Conservation (phyloP, 1,284 basidiomycete genomes). For the Cryptococcus jaspeensis region DNA sequence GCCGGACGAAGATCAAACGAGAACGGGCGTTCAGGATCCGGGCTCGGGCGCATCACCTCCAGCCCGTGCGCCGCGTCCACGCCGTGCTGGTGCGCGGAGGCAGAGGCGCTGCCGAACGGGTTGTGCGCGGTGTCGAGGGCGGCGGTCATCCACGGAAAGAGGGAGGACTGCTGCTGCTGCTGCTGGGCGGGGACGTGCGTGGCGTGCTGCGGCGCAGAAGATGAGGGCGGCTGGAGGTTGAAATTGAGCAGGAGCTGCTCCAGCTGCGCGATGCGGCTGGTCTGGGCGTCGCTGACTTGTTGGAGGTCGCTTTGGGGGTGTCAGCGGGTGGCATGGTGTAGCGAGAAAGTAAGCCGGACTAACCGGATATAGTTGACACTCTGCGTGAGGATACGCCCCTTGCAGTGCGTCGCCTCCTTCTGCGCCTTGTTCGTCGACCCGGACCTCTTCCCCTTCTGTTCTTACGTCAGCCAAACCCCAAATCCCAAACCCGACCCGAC, state of each 20-base stretch:
- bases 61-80: constrained; percentile 15
- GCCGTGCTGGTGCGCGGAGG: too few relatives aligned
- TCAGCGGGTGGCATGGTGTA: background rate
- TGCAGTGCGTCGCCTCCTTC: constrained; percentile 45
- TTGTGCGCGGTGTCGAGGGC: too few relatives aligned
- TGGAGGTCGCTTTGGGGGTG: constrained; percentile 32
- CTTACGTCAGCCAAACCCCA: background rate
- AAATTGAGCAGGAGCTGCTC: constrained; percentile 28
- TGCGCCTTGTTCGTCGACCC: constrained; percentile 32
- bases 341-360: constrained; percentile 6
- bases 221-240: constrained; percentile 10
- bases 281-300: constrained; percentile 33
- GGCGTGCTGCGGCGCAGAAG: too few relatives aligned
- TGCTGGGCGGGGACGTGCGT: background rate
- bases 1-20: constrained; percentile 15
- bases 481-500: background rate
- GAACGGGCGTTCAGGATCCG: constrained; percentile 34
- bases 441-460: constrained; percentile 1
- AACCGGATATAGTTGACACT: constrained; percentile 46
- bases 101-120: too few relatives aligned
- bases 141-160: constrained; percentile 3
- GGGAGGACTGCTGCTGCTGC: constrained; percentile 3
- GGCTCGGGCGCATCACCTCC: constrained; percentile 37
- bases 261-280: constrained; percentile 37
- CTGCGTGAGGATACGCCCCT: constrained; percentile 42